Evolutionary conservation across 2,329 filamentous ascomycete genomes (phyloP).

Genomic region (Ophiostoma ulmi): DNA sequence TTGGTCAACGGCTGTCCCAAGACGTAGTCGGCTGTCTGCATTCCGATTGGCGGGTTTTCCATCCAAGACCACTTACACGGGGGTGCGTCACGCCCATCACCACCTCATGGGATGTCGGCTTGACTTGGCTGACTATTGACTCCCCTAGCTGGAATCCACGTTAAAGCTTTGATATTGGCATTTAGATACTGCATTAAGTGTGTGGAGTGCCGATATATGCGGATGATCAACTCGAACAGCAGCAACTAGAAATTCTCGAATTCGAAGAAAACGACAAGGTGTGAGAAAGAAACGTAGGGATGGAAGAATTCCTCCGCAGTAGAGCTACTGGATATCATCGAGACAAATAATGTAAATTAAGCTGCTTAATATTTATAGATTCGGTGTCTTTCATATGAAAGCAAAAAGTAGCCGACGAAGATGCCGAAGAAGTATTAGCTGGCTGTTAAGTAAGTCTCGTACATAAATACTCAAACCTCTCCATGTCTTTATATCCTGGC

Average conservation of each 20-base stretch:
- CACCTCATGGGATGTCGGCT: background rate
- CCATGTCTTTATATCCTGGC: background rate
- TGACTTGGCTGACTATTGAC: background rate
- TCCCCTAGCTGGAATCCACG: too few species aligned
- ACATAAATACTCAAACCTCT: background rate
- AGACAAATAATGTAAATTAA: background rate
- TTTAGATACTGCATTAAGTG: background rate
- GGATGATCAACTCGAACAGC: background rate
- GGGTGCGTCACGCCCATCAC: background rate
- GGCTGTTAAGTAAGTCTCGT: background rate
- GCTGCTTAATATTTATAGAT: background rate
- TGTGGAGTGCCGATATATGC: background rate
- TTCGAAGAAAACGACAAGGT: background rate
- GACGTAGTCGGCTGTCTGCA: background rate
- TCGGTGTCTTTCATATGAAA: background rate
- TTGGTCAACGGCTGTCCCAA: background rate
- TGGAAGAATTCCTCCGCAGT: background rate
- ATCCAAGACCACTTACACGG: background rate
- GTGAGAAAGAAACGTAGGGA: background rate
- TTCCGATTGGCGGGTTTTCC: conserved; percentile 1
- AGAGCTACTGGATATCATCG: background rate
- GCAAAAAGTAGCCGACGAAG: background rate
- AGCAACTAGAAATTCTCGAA: background rate
- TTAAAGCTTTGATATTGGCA: background rate
- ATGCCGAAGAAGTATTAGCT: background rate